Evolutionary conservation across 441 rosid genomes (phyloP).

Genomic region (Hura crepitans): DNA sequence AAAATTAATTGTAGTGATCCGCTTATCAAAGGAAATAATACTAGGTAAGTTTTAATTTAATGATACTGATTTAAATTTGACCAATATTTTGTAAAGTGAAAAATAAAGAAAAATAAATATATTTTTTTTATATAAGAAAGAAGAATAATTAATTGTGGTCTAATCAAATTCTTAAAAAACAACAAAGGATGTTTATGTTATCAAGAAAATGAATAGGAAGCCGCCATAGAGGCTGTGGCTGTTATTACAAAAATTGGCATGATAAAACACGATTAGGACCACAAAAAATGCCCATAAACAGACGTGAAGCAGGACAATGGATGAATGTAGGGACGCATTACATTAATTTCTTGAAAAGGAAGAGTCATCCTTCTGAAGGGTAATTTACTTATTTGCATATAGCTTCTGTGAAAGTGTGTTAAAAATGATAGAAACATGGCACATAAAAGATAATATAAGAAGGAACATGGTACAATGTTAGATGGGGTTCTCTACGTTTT

Average conservation of each 20-base stretch:
- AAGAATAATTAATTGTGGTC: too few species aligned
- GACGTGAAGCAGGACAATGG: neutral
- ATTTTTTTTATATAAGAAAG: too few species aligned
- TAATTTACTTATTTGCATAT: neutral
- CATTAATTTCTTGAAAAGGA: conserved; percentile 12
- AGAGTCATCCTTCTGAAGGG: conserved; percentile 4
- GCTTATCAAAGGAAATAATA: too few species aligned
- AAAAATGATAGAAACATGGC: conserved; percentile 2
- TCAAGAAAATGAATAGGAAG: neutral
- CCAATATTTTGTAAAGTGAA: too few species aligned
- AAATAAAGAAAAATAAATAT: too few species aligned
- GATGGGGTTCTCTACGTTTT: neutral
- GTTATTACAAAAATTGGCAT: neutral
- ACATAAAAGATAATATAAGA: neutral
- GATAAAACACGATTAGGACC: neutral
- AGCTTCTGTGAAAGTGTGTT: conserved; percentile 6
- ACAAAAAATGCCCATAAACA: conserved; percentile 1
- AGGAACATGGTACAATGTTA: neutral
- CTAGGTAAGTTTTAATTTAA: too few species aligned
- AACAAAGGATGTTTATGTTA: too few species aligned
- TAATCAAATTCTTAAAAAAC: too few species aligned
- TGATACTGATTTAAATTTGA: too few species aligned
- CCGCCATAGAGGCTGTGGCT: neutral
- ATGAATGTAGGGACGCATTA: neutral
- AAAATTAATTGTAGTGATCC: too few species aligned